Conservation (phyloP, 306 rosid species). For the Ochetophila trinervis region DNA sequence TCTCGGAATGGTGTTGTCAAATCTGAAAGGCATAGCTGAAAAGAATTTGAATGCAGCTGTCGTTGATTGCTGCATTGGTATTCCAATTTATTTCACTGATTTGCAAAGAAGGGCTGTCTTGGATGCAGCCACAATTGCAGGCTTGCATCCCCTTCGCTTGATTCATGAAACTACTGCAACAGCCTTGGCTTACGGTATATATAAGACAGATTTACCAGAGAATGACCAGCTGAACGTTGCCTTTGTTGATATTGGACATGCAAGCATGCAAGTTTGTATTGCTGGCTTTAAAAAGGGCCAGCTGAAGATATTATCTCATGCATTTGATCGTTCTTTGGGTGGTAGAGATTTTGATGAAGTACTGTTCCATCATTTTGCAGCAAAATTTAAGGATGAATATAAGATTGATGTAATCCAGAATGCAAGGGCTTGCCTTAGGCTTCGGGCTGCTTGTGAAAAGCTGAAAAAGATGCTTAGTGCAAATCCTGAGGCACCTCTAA, state of each 20-base stretch:
- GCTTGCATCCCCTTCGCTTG: slow-evolving; percentile 82
- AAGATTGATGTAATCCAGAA: slow-evolving; percentile 82
- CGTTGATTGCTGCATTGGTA: slow-evolving; percentile 90
- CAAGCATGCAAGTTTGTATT: slow-evolving; percentile 95
- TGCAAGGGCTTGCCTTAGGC: slow-evolving; percentile 79
- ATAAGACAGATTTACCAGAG: slow-evolving; percentile 90
- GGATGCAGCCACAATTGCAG: slow-evolving; percentile 91
- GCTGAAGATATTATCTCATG: slow-evolving; percentile 76
- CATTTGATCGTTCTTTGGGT: slow-evolving; percentile 79
- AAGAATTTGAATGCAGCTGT: slow-evolving; percentile 81
- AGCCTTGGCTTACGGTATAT: slow-evolving; percentile 93
- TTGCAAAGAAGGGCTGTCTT: slow-evolving; percentile 88
- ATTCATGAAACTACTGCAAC: slow-evolving; percentile 92
- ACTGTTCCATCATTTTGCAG: slow-evolving; percentile 72
- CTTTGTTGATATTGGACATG: slow-evolving; percentile 90
- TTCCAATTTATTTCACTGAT: slow-evolving; percentile 89
- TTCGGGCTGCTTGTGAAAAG: slow-evolving; percentile 87
- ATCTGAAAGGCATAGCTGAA: slow-evolving; percentile 77
- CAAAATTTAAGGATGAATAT: slow-evolving; percentile 71
- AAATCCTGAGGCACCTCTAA: slow-evolving; percentile 83
- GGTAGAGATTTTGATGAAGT: slow-evolving; percentile 97
- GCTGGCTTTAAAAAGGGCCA: slow-evolving; percentile 93
- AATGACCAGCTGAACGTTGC: slow-evolving; percentile 82
- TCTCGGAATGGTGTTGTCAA: slow-evolving; percentile 70
- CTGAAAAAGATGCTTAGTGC: slow-evolving; percentile 94